phyloP scores from a whole-genome alignment of 2,329 filamentous ascomycete species.

The Myotisia sp. region DNA sequence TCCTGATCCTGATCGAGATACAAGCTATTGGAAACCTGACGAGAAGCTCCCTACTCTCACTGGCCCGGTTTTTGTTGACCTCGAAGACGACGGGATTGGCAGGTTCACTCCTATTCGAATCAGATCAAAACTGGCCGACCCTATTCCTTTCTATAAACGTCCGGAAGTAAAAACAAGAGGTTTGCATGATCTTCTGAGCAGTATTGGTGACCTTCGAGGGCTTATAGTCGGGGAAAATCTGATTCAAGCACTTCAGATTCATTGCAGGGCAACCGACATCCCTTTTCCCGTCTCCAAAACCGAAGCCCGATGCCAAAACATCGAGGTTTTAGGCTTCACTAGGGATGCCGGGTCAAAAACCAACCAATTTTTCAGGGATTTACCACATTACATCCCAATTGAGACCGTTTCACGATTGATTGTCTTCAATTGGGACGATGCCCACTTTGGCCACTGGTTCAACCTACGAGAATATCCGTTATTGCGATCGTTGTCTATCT shows the following conservation, averaged over 20 bases:
- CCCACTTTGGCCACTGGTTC: background rate
- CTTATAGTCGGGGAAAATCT: background rate
- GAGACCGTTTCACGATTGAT: conserved; percentile 3
- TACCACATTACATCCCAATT: no score
- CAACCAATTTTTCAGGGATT: no score
- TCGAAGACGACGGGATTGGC: background rate
- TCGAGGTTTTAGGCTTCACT: background rate
- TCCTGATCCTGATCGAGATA: no score
- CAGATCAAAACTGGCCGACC: background rate
- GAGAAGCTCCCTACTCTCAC: background rate
- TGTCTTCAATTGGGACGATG: background rate
- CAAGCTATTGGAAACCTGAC: background rate
- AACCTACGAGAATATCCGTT: background rate
- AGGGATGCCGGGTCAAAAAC: background rate
- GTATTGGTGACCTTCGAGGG: background rate
- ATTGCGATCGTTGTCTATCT: background rate
- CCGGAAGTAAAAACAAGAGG: no score
- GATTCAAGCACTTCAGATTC: background rate
- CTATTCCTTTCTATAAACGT: no score
- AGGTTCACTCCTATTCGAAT: background rate
- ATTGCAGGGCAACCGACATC: background rate
- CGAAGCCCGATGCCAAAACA: background rate
- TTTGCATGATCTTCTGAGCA: background rate
- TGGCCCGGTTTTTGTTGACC: background rate
- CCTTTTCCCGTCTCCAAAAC: background rate